Percentiles rank a stretch among this genome's conserved stretches.
Evolutionary conservation across 1,284 basidiomycete species (phyloP).

Genomic region (Malassezia brasiliensis): DNA sequence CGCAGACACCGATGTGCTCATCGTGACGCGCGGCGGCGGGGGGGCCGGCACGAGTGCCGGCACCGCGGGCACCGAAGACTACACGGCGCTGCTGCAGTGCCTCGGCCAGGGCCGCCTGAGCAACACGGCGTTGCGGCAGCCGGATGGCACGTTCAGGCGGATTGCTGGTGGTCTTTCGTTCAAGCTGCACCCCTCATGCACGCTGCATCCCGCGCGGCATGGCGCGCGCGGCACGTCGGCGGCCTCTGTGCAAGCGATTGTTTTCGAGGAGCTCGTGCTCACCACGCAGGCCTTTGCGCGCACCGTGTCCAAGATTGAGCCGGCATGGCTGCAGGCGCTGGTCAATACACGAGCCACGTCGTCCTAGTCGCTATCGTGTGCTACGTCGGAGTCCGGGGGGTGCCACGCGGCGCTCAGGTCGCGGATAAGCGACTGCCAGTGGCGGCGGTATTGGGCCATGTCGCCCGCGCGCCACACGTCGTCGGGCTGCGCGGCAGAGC

Average conservation of each 20-base stretch:
- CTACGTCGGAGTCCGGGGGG: not conserved
- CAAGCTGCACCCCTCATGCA: constrained; percentile 39
- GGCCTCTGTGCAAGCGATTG: constrained; percentile 21
- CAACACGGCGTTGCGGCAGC: constrained; percentile 30
- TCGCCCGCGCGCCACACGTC: constrained; percentile 3
- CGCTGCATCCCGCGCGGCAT: constrained; percentile 24
- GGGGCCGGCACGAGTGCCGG: not conserved
- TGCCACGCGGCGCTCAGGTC: not conserved
- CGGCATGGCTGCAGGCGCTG: constrained; percentile 29
- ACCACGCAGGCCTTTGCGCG: constrained; percentile 41
- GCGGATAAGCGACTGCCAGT: not conserved
- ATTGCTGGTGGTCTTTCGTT: constrained; percentile 25
- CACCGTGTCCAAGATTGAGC: constrained; percentile 37
- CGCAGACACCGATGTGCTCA: constrained; percentile 6
- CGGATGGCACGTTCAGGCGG: constrained; percentile 28
- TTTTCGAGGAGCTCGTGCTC: constrained; percentile 46
- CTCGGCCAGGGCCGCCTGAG: constrained; percentile 26
- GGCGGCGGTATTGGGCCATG: not conserved
- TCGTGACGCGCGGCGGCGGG: not conserved
- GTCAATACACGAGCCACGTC: not conserved
- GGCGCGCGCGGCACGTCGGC: constrained; percentile 10
- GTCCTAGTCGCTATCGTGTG: no score
- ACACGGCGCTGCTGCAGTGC: constrained; percentile 23
- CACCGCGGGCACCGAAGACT: constrained; percentile 14
- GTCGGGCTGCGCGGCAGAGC: not conserved